A percentile compares a stretch with the other conserved stretches of the same genome.
Evolutionary conservation across 2,329 filamentous ascomycete species (phyloP).

Genomic region (Claviceps sp.): DNA sequence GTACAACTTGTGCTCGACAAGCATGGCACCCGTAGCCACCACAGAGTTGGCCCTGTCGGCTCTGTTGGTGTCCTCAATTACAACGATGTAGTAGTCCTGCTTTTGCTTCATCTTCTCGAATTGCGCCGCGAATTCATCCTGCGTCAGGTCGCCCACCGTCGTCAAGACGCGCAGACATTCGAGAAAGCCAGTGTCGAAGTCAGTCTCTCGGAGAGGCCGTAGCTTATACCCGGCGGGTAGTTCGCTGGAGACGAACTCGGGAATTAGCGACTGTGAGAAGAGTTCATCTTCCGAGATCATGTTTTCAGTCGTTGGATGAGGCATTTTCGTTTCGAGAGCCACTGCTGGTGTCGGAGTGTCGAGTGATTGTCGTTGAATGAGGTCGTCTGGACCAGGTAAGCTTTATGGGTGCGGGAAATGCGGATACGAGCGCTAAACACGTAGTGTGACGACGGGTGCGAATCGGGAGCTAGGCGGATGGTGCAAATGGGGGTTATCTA

Average conservation of each 20-base stretch:
- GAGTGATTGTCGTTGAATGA: neutral
- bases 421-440: neutral
- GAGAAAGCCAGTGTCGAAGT: conserved; percentile 74
- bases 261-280: conserved; percentile 67
- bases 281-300: conserved; percentile 39
- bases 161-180: conserved; percentile 86
- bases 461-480: too few species aligned
- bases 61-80: conserved; percentile 58
- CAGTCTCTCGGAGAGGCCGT: conserved; percentile 63
- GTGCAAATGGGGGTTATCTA: too few species aligned
- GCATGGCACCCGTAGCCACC: conserved; percentile 80
- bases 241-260: conserved; percentile 53
- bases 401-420: neutral
- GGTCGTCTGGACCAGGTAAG: neutral
- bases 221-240: conserved; percentile 74
- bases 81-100: conserved; percentile 73
- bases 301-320: conserved; percentile 3
- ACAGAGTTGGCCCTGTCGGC: conserved; percentile 43
- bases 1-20: conserved; percentile 90
- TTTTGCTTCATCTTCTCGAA: conserved; percentile 70
- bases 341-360: neutral
- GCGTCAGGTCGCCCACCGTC: conserved; percentile 74
- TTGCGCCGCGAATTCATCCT: conserved; percentile 61
- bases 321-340: neutral
- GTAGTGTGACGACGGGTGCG: neutral